Evolutionary conservation across 202 grass and related monocot genomes (phyloP).

Genomic region (Carex arenaria): DNA sequence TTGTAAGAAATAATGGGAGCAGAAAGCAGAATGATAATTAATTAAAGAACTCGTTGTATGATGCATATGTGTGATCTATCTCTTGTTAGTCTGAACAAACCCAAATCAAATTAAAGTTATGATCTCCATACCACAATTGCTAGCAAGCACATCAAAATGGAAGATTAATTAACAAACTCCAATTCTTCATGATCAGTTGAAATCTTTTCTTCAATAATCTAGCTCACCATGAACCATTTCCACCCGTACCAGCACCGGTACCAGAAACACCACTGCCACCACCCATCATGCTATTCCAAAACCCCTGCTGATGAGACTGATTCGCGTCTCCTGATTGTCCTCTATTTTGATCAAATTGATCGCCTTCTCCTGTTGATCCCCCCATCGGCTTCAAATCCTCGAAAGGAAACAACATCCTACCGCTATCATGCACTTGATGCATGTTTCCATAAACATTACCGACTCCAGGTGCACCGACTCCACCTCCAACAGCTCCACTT

Average conservation of each 20-base stretch:
- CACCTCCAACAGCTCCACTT: background rate
- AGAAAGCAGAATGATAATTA: conserved; percentile 8
- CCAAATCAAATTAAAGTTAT: conserved; percentile 17
- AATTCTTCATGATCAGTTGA: background rate
- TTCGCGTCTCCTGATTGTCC: conserved; percentile 22
- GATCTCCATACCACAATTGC: conserved; percentile 23
- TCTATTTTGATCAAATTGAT: conserved; percentile 28
- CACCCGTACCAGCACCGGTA: conserved; percentile 1
- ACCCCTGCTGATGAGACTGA: conserved; percentile 27
- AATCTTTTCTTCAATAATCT: background rate
- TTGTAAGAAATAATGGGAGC: conserved; percentile 9
- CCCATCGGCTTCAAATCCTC: conserved; percentile 34
- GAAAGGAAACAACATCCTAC: conserved; percentile 36
- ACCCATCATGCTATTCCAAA: conserved; percentile 43
- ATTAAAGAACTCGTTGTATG: conserved; percentile 15
- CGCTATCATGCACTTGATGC: conserved; percentile 28
- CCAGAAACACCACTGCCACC: conserved; percentile 1
- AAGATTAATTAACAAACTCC: conserved; percentile 20
- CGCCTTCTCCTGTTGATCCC: background rate
- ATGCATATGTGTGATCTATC: conserved; percentile 22
- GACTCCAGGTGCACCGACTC: conserved; percentile 10
- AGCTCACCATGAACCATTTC: conserved; percentile 27
- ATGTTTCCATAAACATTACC: conserved; percentile 19
- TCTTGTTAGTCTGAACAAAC: conserved; percentile 28
- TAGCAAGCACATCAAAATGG: conserved; percentile 20